Evolutionary conservation across 2,329 filamentous ascomycete species (phyloP), one percentile per base, ranked within the genome.

Genomic region (Colletotrichum sublineola): DNA sequence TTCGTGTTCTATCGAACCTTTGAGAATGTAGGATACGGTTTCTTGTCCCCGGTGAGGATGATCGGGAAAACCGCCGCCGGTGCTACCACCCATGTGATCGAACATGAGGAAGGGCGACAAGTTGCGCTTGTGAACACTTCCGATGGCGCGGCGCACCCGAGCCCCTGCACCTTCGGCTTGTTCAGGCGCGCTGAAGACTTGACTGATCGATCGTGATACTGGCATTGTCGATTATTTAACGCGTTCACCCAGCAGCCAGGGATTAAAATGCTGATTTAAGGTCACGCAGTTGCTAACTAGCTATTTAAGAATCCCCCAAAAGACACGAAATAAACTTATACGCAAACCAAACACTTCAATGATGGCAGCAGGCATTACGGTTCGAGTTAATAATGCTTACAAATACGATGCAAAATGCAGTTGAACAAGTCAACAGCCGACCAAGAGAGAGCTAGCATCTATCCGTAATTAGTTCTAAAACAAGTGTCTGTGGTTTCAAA

Each of bases 61-160:
- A 80, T 98, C 95, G 0, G 95, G 95, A 80, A 98, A 98, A 0
- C 95, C 95, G 11, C 94, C 93, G 71, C 93, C 94, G 1, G 92
- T 91, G 67, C 90, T 89, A 77, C 96, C 90, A 67, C 87, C 89
- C 85, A 98, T 97, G 84, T 98, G 94, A 80, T 98, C 96, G 58
- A 98, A 93, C 95, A 98, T 97, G 52, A 98, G 88, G 84, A 98
- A 98, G 0, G 96, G 96, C 18, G 91, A 94, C 81, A 98, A 92
- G 85, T 97, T 94, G 79, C 92, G 91, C 31, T 98, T 87, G 75
- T 92, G 88, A 4, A 93, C 88, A 1, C 94, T 97, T 75, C 96
- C 96, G 76, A 98, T 93, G 53, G 93, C 95, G 71, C 96, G 91
- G 74, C 96, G 91, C 15, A 98, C 96, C 74, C 91, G 89, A 6